These are phyloP conservation scores for Beta macrorhiza DNA, from an alignment of 179 eudicot genomes.

Conservation along the genomic window DNA sequence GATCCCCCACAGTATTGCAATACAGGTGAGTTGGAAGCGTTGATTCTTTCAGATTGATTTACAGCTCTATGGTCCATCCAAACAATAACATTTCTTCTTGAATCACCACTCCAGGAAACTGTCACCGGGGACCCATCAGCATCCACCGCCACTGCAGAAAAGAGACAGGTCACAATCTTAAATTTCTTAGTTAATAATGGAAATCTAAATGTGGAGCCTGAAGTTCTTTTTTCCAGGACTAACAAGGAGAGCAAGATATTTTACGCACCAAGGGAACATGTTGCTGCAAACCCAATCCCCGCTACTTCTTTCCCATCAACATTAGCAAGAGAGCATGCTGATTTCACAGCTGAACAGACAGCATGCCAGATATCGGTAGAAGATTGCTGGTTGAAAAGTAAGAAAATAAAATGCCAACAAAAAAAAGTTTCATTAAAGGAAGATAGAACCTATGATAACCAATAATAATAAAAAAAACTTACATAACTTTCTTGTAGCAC, in stretches of 20 bases:
- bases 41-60: slow-evolving; percentile 92
- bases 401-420: slow-evolving; percentile 8
- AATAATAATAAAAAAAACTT: background rate
- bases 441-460: background rate
- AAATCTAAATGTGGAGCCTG: background rate
- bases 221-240: background rate
- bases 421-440: background rate
- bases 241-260: background rate
- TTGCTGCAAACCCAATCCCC: slow-evolving; percentile 94
- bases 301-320: slow-evolving; percentile 70
- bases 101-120: slow-evolving; percentile 96
- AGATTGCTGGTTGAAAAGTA: slow-evolving; percentile 68
- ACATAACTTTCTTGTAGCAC: background rate
- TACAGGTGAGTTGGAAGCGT: slow-evolving; percentile 81
- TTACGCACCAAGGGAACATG: slow-evolving; percentile 95
- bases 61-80: slow-evolving; percentile 99
- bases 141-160: slow-evolving; percentile 84
- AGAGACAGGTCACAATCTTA: background rate
- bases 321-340: slow-evolving; percentile 76
- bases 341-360: slow-evolving; percentile 86
- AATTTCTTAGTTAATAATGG: background rate
- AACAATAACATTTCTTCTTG: slow-evolving; percentile 92
- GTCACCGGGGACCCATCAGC: slow-evolving; percentile 91
- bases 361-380: slow-evolving; percentile 99
- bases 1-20: slow-evolving; percentile 95